Conservation (phyloP, 139 green algal genomes). For the Tetraselmis striata region DNA sequence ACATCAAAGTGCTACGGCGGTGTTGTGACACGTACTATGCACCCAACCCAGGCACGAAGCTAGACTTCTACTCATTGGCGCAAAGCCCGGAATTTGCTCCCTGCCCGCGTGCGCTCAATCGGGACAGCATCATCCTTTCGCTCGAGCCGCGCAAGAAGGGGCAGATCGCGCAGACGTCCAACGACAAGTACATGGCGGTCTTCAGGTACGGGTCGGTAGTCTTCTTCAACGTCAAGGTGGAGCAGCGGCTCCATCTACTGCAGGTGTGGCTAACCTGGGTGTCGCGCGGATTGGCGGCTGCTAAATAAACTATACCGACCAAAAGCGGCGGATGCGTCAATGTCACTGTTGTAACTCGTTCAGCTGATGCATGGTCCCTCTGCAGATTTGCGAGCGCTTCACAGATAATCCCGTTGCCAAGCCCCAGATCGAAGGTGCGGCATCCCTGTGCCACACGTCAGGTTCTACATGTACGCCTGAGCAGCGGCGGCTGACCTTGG, state of each 20-base stretch:
- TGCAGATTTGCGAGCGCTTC: not conserved
- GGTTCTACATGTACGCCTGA: not conserved
- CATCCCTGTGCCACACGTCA: not conserved
- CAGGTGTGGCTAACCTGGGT: not conserved
- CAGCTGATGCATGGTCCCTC: too few species aligned
- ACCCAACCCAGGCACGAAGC: not conserved
- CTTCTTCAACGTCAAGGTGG: constrained; percentile 41
- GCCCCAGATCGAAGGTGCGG: constrained; percentile 12
- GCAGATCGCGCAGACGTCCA: not conserved
- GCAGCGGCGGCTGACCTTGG: too few species aligned
- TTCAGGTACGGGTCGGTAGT: constrained; percentile 51
- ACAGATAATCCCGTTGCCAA: constrained; percentile 1
- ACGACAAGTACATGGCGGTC: constrained; percentile 31
- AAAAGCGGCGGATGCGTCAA: too few species aligned
- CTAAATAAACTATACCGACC: not conserved
- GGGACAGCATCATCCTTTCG: not conserved
- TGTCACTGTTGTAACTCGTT: too few species aligned
- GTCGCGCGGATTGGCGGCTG: not conserved
- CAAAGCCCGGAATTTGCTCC: not conserved
- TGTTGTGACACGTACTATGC: too few species aligned
- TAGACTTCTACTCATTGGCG: not conserved
- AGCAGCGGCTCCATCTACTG: not conserved
- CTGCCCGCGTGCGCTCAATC: not conserved
- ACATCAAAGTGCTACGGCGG: too few species aligned
- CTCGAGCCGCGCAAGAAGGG: not conserved